Conservation (phyloP, 306 rosid species). For the cucumber (Cucumis sativus) region DNA sequence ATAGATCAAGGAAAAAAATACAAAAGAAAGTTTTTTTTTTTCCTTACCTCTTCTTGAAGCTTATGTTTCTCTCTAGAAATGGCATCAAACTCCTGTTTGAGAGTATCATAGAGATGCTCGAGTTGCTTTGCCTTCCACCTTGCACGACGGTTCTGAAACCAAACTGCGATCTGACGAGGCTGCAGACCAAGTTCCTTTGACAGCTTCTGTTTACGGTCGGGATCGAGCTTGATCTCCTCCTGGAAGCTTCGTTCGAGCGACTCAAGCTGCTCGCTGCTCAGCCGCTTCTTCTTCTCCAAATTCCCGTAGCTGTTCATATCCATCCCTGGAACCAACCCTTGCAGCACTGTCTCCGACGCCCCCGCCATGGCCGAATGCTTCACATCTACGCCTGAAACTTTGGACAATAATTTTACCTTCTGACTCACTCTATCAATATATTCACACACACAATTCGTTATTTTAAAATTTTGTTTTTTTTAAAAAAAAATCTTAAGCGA, state of each 20-base stretch:
- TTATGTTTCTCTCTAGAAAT: slow-evolving; percentile 59
- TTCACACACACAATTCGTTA: neutral
- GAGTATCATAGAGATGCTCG: slow-evolving; percentile 69
- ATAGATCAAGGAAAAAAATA: neutral
- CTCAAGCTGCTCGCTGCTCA: slow-evolving; percentile 63
- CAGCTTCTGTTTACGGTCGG: slow-evolving; percentile 80
- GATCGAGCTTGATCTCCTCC: slow-evolving; percentile 86
- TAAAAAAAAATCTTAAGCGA: neutral
- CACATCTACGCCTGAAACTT: slow-evolving; percentile 9
- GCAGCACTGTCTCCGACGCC: neutral
- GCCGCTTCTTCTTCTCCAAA: slow-evolving; percentile 64
- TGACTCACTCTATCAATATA: neutral
- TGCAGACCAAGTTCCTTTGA: slow-evolving; percentile 83
- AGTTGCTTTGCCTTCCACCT: slow-evolving; percentile 94
- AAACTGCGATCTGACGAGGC: slow-evolving; percentile 87
- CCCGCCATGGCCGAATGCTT: slow-evolving; percentile 8
- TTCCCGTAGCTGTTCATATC: slow-evolving; percentile 4
- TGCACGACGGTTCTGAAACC: slow-evolving; percentile 95
- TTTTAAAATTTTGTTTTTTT: neutral
- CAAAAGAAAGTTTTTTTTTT: neutral
- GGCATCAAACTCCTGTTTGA: slow-evolving; percentile 61
- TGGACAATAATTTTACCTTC: neutral
- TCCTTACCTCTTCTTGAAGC: slow-evolving; percentile 71
- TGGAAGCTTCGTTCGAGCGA: slow-evolving; percentile 74
- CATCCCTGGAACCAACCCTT: slow-evolving; percentile 8